These are phyloP conservation scores for Penicillium sp. DNA, from an alignment of 2,329 filamentous ascomycete genomes.

Conservation along the genomic window DNA sequence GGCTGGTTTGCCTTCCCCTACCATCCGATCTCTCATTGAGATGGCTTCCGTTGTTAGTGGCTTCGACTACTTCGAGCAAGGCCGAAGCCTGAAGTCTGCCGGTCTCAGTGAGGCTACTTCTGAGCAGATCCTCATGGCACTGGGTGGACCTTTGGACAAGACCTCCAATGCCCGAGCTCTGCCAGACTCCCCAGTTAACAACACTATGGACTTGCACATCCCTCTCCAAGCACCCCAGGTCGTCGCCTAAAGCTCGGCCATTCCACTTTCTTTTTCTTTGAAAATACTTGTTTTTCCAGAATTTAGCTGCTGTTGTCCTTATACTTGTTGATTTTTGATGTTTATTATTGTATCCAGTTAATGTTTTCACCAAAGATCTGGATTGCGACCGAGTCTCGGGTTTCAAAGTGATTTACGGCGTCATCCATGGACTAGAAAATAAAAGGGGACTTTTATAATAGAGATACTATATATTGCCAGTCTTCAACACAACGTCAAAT, in stretches of 20 bases:
- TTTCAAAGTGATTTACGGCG: too few relatives aligned
- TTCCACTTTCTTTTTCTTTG: not conserved
- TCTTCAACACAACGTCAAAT: too few relatives aligned
- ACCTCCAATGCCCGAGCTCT: not conserved
- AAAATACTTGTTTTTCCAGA: not conserved
- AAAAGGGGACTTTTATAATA: too few relatives aligned
- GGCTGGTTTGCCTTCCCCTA: constrained; percentile 17
- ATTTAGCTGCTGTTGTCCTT: not conserved
- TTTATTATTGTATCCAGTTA: too few relatives aligned
- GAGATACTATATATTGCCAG: too few relatives aligned
- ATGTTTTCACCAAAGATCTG: too few relatives aligned
- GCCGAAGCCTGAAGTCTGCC: constrained; percentile 15
- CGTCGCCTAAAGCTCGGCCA: not conserved
- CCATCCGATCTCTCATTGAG: constrained; percentile 20
- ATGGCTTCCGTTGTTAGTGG: constrained; percentile 22
- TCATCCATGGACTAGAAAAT: too few relatives aligned
- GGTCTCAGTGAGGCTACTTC: constrained; percentile 18
- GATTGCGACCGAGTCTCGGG: too few relatives aligned
- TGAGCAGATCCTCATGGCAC: constrained; percentile 16
- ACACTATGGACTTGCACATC: not conserved
- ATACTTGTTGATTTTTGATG: too few relatives aligned
- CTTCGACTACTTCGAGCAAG: constrained; percentile 20
- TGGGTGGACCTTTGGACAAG: constrained; percentile 17
- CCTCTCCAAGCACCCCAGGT: not conserved
- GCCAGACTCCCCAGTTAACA: not conserved